phyloP scores from a whole-genome alignment of 495 filamentous ascomycete species.

The Penicillium waksmanii region DNA sequence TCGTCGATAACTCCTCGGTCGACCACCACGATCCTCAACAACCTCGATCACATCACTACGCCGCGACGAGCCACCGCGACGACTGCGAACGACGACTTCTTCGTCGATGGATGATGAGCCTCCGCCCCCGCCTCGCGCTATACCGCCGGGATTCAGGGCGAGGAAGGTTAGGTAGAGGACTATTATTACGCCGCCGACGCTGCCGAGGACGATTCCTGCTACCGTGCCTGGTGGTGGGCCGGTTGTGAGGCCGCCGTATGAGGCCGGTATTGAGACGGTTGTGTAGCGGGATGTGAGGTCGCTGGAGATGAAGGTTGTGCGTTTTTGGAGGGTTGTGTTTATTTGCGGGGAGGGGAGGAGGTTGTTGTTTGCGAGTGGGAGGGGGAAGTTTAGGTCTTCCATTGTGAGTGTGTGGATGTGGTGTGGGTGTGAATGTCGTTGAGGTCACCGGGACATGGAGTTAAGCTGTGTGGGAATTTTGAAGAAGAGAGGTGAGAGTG shows the following conservation, averaged over 20 bases:
- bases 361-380: slow-evolving; percentile 11
- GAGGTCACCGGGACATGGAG: no score
- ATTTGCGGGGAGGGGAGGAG: background rate
- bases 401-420: background rate
- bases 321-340: background rate
- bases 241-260: slow-evolving; percentile 63
- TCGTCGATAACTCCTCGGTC: slow-evolving; percentile 29
- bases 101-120: slow-evolving; percentile 29
- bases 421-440: no score
- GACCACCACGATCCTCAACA: slow-evolving; percentile 28
- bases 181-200: slow-evolving; percentile 80
- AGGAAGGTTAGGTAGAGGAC: slow-evolving; percentile 76
- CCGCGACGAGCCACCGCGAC: slow-evolving; percentile 17
- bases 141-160: slow-evolving; percentile 55
- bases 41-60: slow-evolving; percentile 29
- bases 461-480: no score
- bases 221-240: slow-evolving; percentile 71
- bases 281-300: slow-evolving; percentile 31
- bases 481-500: no score
- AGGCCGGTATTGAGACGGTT: slow-evolving; percentile 63
- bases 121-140: slow-evolving; percentile 25
- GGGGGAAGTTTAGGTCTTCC: background rate
- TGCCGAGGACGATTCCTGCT: slow-evolving; percentile 82
- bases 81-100: slow-evolving; percentile 33
- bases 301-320: slow-evolving; percentile 11